phyloP scores from a whole-genome alignment of 2,329 filamentous ascomycete species.

The Venturia carpophila region DNA sequence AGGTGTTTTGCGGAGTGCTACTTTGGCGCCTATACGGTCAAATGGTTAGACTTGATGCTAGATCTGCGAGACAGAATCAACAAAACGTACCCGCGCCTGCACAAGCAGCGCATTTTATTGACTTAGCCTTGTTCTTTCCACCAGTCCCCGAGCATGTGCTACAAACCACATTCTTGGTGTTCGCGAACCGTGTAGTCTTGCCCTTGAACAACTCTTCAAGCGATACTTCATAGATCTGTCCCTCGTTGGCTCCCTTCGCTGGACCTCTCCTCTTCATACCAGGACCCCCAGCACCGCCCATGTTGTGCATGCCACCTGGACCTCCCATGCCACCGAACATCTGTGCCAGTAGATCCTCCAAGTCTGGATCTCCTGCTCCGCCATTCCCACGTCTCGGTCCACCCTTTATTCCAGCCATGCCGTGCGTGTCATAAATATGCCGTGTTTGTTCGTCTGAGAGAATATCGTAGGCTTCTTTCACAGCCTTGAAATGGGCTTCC shows the following conservation, averaged over 20 bases:
- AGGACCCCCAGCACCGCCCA: slow-evolving; percentile 46
- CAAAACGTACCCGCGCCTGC: slow-evolving; percentile 57
- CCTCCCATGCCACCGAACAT: slow-evolving; percentile 72
- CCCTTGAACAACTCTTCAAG: slow-evolving; percentile 97
- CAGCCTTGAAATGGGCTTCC: slow-evolving; percentile 85
- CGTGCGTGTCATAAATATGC: slow-evolving; percentile 82
- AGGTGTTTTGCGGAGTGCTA: slow-evolving; percentile 59
- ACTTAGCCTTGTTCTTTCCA: slow-evolving; percentile 85
- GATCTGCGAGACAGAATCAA: not conserved
- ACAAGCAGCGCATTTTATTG: slow-evolving; percentile 75
- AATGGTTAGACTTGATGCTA: not conserved
- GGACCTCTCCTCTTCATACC: slow-evolving; percentile 39
- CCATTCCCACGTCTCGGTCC: slow-evolving; percentile 56
- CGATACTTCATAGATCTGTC: slow-evolving; percentile 83
- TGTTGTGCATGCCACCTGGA: slow-evolving; percentile 53
- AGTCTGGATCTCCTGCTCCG: slow-evolving; percentile 58
- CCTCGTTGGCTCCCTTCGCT: slow-evolving; percentile 70
- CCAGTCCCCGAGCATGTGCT: slow-evolving; percentile 78
- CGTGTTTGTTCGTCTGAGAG: slow-evolving; percentile 93
- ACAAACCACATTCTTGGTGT: slow-evolving; percentile 90
- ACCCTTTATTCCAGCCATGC: slow-evolving; percentile 91
- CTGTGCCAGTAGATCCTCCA: slow-evolving; percentile 86
- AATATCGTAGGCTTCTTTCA: slow-evolving; percentile 95
- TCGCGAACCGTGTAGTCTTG: slow-evolving; percentile 94
- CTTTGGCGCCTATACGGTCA: slow-evolving; percentile 49